Evolutionary conservation across 1,284 basidiomycete species (phyloP).

Genomic region (Melanopsichium pennsylvanicum): DNA sequence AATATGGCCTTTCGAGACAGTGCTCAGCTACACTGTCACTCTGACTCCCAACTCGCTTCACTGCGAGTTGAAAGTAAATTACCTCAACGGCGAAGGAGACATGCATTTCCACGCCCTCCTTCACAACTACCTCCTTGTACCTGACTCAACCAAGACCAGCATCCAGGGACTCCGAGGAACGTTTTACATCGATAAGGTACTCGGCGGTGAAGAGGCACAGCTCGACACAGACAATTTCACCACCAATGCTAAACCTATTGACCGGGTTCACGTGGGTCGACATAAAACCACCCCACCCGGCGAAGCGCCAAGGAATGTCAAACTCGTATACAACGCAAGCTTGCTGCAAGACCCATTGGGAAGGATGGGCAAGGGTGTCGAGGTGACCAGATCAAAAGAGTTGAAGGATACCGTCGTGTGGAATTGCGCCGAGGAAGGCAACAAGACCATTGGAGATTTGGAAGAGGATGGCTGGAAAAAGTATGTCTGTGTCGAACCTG

Average conservation of each 20-base stretch:
- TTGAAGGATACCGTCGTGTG: conserved; percentile 62
- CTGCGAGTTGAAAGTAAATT: conserved; percentile 58
- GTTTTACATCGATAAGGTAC: conserved; percentile 51
- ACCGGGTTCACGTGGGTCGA: conserved; percentile 41
- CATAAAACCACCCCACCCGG: conserved; percentile 16
- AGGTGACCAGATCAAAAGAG: conserved; percentile 38
- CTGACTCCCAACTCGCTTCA: conserved; percentile 44
- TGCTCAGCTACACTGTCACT: conserved; percentile 45
- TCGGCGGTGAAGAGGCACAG: conserved; percentile 21
- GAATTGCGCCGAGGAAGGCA: conserved; percentile 66
- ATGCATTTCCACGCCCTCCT: conserved; percentile 67
- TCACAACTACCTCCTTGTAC: conserved; percentile 64
- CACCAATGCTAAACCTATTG: conserved; percentile 35
- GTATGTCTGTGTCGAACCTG: conserved; percentile 67
- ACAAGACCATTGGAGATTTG: conserved; percentile 64
- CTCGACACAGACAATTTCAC: conserved; percentile 27
- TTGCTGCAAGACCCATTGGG: conserved; percentile 29
- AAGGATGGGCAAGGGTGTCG: conserved; percentile 42
- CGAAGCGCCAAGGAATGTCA: conserved; percentile 30
- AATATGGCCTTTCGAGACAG: conserved; percentile 33
- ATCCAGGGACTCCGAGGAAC: conserved; percentile 45
- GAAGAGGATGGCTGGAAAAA: conserved; percentile 62
- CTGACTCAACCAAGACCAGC: conserved; percentile 46
- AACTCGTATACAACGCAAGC: conserved; percentile 38
- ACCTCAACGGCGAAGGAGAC: conserved; percentile 36